These are phyloP conservation scores for Pleurotus eryngii DNA, from an alignment of 768 basidiomycete genomes.

Conservation along the genomic window DNA sequence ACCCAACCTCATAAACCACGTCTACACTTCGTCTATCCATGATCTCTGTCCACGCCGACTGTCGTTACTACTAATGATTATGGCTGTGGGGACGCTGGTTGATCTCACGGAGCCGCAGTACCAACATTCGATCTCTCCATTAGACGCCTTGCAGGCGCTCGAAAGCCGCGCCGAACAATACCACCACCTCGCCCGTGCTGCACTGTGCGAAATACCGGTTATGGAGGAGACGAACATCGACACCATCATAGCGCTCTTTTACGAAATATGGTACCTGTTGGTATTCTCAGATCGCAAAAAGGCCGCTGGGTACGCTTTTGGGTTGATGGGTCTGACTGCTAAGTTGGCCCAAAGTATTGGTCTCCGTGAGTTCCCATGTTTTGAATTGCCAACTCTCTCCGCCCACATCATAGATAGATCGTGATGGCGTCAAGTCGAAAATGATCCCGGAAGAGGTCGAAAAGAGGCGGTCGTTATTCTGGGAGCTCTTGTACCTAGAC, in stretches of 20 bases:
- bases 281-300: slow-evolving; percentile 71
- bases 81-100: slow-evolving; percentile 66
- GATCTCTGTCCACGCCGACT: slow-evolving; percentile 61
- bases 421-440: slow-evolving; percentile 61
- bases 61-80: slow-evolving; percentile 64
- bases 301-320: slow-evolving; percentile 56
- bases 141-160: neutral
- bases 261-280: slow-evolving; percentile 59
- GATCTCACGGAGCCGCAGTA: slow-evolving; percentile 41
- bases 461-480: slow-evolving; percentile 63
- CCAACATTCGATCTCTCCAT: slow-evolving; percentile 9
- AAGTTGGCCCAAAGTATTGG: slow-evolving; percentile 66
- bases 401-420: slow-evolving; percentile 38
- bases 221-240: slow-evolving; percentile 70
- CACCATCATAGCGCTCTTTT: slow-evolving; percentile 53
- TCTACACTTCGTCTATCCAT: slow-evolving; percentile 49
- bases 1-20: slow-evolving; percentile 61
- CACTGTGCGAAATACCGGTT: slow-evolving; percentile 57
- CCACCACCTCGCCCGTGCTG: slow-evolving; percentile 55
- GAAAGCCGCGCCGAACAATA: slow-evolving; percentile 47
- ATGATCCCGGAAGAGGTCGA: slow-evolving; percentile 70
- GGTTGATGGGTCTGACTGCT: slow-evolving; percentile 51
- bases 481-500: slow-evolving; percentile 69
- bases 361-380: slow-evolving; percentile 42
- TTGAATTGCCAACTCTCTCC: slow-evolving; percentile 10